Conservation (phyloP, 108 stramenopile species). For the Parmales sp. region DNA sequence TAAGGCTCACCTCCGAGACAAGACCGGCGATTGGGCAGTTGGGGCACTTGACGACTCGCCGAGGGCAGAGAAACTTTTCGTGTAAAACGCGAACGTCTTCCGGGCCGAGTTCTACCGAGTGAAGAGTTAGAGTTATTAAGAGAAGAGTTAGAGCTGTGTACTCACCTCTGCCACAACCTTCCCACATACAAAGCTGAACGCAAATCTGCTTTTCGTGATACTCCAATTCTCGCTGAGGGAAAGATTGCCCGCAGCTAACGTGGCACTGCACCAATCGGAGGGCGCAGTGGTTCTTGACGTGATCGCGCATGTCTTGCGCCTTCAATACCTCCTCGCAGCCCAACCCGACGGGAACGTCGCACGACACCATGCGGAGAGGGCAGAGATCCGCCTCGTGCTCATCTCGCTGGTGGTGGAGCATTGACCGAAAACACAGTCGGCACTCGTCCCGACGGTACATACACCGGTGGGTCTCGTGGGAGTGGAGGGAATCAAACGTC, state of each 20-base stretch:
- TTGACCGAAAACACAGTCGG: neutral
- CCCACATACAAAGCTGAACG: constrained; percentile 1
- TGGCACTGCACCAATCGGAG: neutral
- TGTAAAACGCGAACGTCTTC: neutral
- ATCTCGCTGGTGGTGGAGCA: constrained; percentile 9
- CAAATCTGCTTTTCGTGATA: constrained; percentile 9
- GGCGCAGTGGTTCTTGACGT: neutral
- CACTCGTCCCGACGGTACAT: constrained; percentile 10
- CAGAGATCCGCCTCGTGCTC: constrained; percentile 10
- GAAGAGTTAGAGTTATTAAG: too few species aligned
- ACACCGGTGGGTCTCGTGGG: constrained; percentile 8
- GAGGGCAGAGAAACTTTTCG: constrained; percentile 11
- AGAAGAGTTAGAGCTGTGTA: too few species aligned
- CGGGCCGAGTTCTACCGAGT: too few species aligned
- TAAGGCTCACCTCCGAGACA: too few species aligned
- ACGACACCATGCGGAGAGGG: neutral
- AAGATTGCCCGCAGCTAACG: neutral
- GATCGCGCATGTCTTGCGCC: neutral
- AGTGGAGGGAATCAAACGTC: neutral
- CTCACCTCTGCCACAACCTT: constrained; percentile 9
- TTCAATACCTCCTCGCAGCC: neutral
- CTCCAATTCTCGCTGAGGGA: neutral
- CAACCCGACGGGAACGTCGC: neutral
- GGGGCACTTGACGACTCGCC: constrained; percentile 10
- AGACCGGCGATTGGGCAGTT: neutral